Percentiles rank a stretch among this genome's conserved stretches.
These are phyloP conservation scores for Piper longum DNA, from an alignment of 164 flowering plant genomes.

Conservation along the genomic window DNA sequence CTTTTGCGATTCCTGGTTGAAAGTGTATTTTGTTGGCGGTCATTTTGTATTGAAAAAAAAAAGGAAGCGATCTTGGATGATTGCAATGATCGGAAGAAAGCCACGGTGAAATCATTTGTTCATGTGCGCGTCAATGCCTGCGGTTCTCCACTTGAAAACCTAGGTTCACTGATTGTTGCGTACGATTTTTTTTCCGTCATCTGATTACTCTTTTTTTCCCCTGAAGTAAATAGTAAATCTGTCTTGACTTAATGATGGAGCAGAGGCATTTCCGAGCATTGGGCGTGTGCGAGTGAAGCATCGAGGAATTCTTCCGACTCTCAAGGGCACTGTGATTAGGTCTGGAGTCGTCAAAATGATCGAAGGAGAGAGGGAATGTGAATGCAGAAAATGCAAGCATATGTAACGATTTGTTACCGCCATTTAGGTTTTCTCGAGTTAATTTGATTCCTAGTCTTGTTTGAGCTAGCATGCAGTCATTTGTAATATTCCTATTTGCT, in stretches of 20 bases:
- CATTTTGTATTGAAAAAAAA: not conserved
- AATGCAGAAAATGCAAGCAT: conserved; percentile 73
- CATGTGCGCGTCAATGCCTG: conserved; percentile 57
- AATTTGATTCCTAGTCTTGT: not conserved
- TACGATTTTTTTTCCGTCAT: not conserved
- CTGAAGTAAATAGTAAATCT: not conserved
- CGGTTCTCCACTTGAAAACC: conserved; percentile 62
- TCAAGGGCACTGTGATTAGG: conserved; percentile 87
- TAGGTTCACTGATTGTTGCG: conserved; percentile 35
- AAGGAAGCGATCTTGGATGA: conserved; percentile 17
- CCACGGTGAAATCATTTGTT: conserved; percentile 37
- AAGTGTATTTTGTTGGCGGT: too few species aligned
- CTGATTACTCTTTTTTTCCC: not conserved
- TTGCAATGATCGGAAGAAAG: conserved; percentile 23
- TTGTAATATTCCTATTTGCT: not conserved
- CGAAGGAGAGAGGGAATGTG: conserved; percentile 75
- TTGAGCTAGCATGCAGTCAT: too few species aligned
- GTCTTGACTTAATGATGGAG: not conserved
- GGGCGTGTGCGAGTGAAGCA: conserved; percentile 86
- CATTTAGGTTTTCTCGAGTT: too few species aligned
- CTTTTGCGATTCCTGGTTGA: too few species aligned
- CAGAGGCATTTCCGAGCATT: conserved; percentile 82
- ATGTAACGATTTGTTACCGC: conserved; percentile 17
- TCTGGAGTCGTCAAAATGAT: conserved; percentile 82
- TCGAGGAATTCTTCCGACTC: conserved; percentile 68